phyloP scores from a whole-genome alignment of 208 protist genomes.

The Tetramitus jugosus region DNA sequence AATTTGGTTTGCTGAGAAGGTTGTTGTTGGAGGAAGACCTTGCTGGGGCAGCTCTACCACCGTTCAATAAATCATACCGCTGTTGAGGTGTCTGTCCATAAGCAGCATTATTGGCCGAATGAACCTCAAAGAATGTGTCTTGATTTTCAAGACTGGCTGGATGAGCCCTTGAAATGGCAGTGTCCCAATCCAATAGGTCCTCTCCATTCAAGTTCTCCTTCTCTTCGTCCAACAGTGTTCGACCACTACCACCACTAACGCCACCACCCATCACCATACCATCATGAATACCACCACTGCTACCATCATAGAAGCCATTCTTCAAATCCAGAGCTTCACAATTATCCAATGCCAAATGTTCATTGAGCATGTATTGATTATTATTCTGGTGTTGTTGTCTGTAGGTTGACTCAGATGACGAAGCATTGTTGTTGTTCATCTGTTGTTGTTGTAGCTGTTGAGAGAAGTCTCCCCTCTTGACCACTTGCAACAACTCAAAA shows the following conservation, averaged over 20 bases:
- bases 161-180: constrained; percentile 4
- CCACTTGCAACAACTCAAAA: constrained; percentile 9
- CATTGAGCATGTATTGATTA: background rate
- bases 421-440: too few relatives aligned
- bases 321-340: constrained; percentile 6
- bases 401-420: too few relatives aligned
- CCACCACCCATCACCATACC: background rate
- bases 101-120: too few relatives aligned
- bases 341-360: background rate
- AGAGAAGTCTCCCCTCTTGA: background rate
- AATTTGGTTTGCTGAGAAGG: too few relatives aligned
- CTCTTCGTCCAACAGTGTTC: background rate
- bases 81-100: background rate
- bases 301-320: background rate
- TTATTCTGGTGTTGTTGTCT: too few relatives aligned
- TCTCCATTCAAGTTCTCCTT: constrained; percentile 8
- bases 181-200: background rate
- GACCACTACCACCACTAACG: background rate
- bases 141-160: too few relatives aligned
- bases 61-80: background rate
- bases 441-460: background rate
- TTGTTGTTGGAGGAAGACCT: background rate
- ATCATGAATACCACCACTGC: too few relatives aligned
- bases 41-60: background rate
- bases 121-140: too few relatives aligned